phyloP scores from a whole-genome alignment of 148 eudicot genomes.

The Fagopyrum tataricum region DNA sequence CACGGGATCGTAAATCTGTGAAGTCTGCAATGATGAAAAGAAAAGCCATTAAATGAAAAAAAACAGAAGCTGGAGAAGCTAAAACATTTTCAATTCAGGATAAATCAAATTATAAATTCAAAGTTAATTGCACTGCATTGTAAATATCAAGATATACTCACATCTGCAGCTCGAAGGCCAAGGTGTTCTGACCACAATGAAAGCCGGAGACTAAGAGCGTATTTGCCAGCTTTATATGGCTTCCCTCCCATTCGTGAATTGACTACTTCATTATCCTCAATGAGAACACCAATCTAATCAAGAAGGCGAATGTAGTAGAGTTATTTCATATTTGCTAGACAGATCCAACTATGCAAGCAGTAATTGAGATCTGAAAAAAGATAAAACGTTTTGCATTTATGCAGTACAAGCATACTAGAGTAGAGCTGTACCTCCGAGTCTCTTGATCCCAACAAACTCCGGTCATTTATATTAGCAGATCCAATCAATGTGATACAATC shows the following conservation, averaged over 20 bases:
- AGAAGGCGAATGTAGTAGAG: not conserved
- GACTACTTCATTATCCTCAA: conserved; percentile 88
- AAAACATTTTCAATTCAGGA: not conserved
- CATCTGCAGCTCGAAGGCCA: conserved; percentile 81
- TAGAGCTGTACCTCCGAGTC: conserved; percentile 78
- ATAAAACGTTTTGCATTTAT: not conserved
- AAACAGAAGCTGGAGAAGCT: not conserved
- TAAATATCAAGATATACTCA: conserved; percentile 20
- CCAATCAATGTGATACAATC: conserved; percentile 75
- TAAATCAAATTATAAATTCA: not conserved
- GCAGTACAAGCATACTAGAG: not conserved
- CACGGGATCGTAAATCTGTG: conserved; percentile 72
- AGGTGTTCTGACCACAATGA: conserved; percentile 97
- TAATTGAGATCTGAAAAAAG: not conserved
- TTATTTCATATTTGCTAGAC: not conserved
- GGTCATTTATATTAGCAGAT: conserved; percentile 93
- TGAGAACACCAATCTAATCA: conserved; percentile 72
- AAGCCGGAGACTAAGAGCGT: conserved; percentile 75
- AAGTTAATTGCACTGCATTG: not conserved
- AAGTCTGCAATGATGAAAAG: conserved; percentile 32
- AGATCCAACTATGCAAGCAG: not conserved
- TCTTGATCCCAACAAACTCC: conserved; percentile 95
- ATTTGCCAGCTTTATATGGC: conserved; percentile 94
- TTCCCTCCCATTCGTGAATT: conserved; percentile 82
- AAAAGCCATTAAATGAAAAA: not conserved